These are phyloP conservation scores for Brassica rapa DNA, from an alignment of 345 rosid species.

Conservation along the genomic window DNA sequence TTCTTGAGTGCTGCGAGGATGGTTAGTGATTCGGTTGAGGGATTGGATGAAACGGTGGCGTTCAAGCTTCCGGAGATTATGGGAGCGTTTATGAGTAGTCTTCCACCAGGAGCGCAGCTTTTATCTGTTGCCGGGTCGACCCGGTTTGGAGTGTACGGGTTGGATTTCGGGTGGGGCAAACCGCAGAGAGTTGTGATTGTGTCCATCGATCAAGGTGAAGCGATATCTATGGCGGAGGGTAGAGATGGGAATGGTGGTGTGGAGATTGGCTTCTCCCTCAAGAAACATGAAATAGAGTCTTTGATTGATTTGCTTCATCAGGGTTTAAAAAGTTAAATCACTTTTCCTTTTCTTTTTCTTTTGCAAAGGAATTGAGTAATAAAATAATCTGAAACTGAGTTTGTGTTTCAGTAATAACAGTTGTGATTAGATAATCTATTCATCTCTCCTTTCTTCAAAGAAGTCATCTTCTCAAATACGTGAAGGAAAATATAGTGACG, in stretches of 20 bases:
- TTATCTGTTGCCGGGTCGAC: slow-evolving; percentile 30
- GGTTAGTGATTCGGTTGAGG: slow-evolving; percentile 21
- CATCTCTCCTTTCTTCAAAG: no score
- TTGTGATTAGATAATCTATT: not conserved
- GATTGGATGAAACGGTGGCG: slow-evolving; percentile 8
- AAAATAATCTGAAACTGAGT: not conserved
- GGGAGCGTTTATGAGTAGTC: not conserved
- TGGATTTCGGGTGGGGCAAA: slow-evolving; percentile 38
- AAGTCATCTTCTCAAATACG: no score
- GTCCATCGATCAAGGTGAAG: slow-evolving; percentile 16
- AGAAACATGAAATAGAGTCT: slow-evolving; percentile 27
- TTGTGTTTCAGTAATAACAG: not conserved
- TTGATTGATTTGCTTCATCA: slow-evolving; percentile 15
- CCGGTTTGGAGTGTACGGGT: slow-evolving; percentile 36
- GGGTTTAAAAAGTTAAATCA: not conserved
- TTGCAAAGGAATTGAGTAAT: not conserved
- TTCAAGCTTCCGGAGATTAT: slow-evolving; percentile 4
- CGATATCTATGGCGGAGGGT: slow-evolving; percentile 31
- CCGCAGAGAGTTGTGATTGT: slow-evolving; percentile 22
- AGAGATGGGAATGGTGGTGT: slow-evolving; percentile 41
- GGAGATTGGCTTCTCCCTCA: slow-evolving; percentile 39
- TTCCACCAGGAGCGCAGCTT: not conserved
- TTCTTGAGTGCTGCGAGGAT: not conserved
- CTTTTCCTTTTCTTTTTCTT: not conserved
- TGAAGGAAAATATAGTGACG: no score